Conservation (phyloP, 148 eudicot species). For the Rhododendron williamsianum region DNA sequence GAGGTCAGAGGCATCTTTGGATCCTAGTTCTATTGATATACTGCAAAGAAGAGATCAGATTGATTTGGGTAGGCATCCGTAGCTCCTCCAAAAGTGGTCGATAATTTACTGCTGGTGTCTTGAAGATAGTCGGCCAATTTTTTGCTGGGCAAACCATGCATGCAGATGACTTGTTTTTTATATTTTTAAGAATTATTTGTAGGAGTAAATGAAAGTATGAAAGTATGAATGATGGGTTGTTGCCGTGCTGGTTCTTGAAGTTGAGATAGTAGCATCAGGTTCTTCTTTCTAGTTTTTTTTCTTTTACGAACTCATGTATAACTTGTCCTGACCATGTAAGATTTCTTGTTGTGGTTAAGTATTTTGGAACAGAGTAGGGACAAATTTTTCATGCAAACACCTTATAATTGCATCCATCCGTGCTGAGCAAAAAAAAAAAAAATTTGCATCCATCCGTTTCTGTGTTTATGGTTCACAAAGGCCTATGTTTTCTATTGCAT, state of each 20-base stretch:
- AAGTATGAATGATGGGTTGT: neutral
- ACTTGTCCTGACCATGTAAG: constrained; percentile 4
- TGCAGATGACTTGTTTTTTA: constrained; percentile 6
- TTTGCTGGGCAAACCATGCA: neutral
- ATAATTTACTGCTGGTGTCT: constrained; percentile 1
- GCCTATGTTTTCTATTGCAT: neutral
- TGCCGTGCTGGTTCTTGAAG: neutral
- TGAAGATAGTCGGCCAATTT: neutral
- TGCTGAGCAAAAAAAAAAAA: too few relatives aligned
- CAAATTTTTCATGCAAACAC: neutral
- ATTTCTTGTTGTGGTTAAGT: neutral
- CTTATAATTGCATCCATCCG: neutral
- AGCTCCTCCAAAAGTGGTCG: constrained; percentile 11
- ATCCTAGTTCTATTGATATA: constrained; percentile 21
- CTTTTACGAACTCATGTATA: neutral
- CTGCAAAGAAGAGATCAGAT: constrained; percentile 27
- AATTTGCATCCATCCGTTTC: neutral
- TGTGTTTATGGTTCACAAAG: neutral
- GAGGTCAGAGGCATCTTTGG: constrained; percentile 25
- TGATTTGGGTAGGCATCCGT: constrained; percentile 20
- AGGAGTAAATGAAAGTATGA: neutral
- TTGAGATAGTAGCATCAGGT: neutral
- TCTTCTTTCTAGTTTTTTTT: neutral
- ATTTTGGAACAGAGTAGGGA: neutral
- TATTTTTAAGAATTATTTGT: neutral